Percentiles rank a stretch among this genome's conserved stretches.
These are phyloP conservation scores for Graphilbum sp. DNA, from an alignment of 2,329 filamentous ascomycete species.

Conservation along the genomic window DNA sequence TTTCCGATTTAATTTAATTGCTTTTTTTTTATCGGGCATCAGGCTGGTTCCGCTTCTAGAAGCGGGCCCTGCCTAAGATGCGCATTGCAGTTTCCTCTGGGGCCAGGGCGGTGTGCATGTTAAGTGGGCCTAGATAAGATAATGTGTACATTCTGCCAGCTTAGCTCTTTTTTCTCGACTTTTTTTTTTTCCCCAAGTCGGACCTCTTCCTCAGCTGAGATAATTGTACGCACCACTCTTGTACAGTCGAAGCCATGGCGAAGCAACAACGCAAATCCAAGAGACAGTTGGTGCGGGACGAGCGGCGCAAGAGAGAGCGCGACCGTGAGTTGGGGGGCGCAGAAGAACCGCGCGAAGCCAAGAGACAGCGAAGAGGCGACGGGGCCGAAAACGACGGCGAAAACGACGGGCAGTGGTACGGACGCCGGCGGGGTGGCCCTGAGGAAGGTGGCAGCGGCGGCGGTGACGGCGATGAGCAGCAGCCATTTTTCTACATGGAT, in stretches of 20 bases:
- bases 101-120: no score
- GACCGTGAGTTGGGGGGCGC: conserved; percentile 14
- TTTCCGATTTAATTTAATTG: conserved; percentile 3
- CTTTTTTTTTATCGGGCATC: background rate
- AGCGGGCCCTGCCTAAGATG: no score
- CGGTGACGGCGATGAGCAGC: no score
- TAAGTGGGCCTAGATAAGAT: conserved; percentile 1
- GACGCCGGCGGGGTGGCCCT: no score
- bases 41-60: no score
- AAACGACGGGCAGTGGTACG: conserved; percentile 8
- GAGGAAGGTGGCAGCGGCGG: no score
- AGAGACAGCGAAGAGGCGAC: conserved; percentile 5
- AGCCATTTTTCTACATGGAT: background rate
- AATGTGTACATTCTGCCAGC: background rate
- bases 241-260: no score
- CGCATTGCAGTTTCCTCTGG: no score
- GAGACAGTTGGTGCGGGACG: conserved; percentile 19
- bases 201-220: no score
- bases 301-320: conserved; percentile 20
- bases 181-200: background rate
- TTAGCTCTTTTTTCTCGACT: conserved; percentile 5
- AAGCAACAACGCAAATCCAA: conserved; percentile 21
- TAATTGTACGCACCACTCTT: no score
- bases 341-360: conserved; percentile 7
- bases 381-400: background rate